A percentile compares a stretch with the other conserved stretches of the same genome.
Conservation (phyloP, 768 basidiomycete genomes). For the Tylopilus sp. region DNA sequence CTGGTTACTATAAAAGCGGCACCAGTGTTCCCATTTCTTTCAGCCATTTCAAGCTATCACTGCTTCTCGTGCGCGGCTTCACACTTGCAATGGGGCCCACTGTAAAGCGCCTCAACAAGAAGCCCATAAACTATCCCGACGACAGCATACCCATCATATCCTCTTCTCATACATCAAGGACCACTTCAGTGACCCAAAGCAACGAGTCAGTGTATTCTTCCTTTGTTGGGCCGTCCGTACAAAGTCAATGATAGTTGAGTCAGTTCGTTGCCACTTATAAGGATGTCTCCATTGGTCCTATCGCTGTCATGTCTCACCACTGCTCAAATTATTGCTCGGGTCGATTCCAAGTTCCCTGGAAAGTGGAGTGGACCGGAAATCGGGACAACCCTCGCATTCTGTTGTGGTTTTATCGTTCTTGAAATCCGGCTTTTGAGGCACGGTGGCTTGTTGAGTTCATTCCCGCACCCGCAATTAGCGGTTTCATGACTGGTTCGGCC, state of each 20-base stretch:
- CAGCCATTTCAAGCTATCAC: too few species aligned
- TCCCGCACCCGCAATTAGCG: constrained; percentile 77
- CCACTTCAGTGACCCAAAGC: constrained; percentile 44
- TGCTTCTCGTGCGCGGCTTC: too few species aligned
- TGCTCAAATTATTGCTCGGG: constrained; percentile 71
- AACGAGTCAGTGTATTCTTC: constrained; percentile 71
- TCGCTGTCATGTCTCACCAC: constrained; percentile 97
- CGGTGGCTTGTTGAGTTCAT: constrained; percentile 98
- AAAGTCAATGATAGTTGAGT: neutral
- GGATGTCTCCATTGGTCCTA: constrained; percentile 99
- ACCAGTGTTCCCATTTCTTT: too few species aligned
- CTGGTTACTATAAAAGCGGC: constrained; percentile 5
- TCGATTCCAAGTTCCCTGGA: constrained; percentile 52
- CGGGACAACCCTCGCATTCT: constrained; percentile 78
- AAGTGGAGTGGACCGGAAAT: constrained; percentile 69
- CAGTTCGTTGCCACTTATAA: constrained; percentile 96
- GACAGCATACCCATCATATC: constrained; percentile 57
- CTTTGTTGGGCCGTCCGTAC: constrained; percentile 73
- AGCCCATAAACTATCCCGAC: constrained; percentile 58
- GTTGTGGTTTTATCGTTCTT: constrained; percentile 89
- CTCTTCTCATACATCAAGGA: constrained; percentile 50
- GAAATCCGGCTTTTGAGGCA: constrained; percentile 84
- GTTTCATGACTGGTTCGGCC: constrained; percentile 99
- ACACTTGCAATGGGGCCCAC: constrained; percentile 36
- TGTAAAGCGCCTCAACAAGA: constrained; percentile 52